Evolutionary conservation across 2,329 filamentous ascomycete genomes (phyloP), one percentile per base, ranked within the genome.

Genomic region (Didymella arachidicola): DNA sequence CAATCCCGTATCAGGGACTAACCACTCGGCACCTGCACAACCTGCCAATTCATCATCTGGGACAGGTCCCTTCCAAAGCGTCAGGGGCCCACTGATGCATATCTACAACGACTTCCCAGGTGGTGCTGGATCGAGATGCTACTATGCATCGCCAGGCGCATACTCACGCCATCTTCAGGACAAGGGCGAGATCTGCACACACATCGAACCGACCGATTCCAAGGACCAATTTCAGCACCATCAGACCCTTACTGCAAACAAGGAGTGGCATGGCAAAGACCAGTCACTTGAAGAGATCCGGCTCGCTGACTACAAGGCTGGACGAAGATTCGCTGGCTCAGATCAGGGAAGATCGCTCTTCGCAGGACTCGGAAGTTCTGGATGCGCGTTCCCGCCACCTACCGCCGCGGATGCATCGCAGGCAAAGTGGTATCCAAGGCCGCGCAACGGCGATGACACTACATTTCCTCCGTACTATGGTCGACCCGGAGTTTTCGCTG

Each of bases 281-380:
- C 42, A 53, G 7, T 70, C 66, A 1, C 61, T 66, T 16, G 67
- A 70, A 34, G 64, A 70, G 48, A 53, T 68, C 11, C 41, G 63
- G 22, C 18, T 64, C 2, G 45, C 46, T 7, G 67, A 70, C 34
- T 56, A 58, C 10, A 12, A 46, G 2, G 59, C 52, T 46, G 55
- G 55, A 38, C 59, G 54, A 2, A 36, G 32, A n/a, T 36, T n/a
- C 3, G 32, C 7, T n/a, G 32, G 32, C 16, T 58, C 19, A 27
- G 25, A 22, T 22, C 22, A 22, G 22, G 22, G 41, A 8, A n/a
- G 41, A 32, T 27, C 45, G 7, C 51, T 27, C 19, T 27, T 36
- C 16, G 45, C 3, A 22, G 12, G 41, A 27, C 25, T n/a, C 25
- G 22, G n/a, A 41, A 41, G n/a, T 14, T 14, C 19, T 25, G 38